A percentile compares a stretch with the other conserved stretches of the same genome.
These are phyloP conservation scores for Rhynchosporium secalis DNA, from an alignment of 2,329 filamentous ascomycete genomes.

Conservation along the genomic window DNA sequence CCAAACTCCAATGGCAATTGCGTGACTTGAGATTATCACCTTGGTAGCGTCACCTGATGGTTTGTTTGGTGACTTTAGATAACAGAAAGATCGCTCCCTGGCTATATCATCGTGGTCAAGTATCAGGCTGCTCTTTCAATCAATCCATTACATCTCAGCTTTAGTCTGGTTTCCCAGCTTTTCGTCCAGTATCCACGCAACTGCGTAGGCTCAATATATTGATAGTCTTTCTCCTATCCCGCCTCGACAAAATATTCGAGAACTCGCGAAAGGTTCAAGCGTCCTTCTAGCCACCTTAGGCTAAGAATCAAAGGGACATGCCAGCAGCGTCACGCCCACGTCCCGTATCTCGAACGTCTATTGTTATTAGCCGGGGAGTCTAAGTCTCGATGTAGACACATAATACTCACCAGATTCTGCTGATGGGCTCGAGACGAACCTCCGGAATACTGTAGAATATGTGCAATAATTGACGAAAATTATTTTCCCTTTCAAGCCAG, in stretches of 20 bases:
- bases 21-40: too few relatives aligned
- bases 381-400: background rate
- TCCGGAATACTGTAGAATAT: conserved; percentile 41
- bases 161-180: background rate
- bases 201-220: conserved; percentile 39
- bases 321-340: conserved; percentile 40
- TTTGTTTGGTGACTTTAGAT: too few relatives aligned
- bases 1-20: too few relatives aligned
- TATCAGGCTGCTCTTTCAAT: background rate
- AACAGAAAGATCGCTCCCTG: background rate
- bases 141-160: background rate
- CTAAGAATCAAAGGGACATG: conserved; percentile 39
- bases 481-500: conserved; percentile 42
- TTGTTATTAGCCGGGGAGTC: background rate
- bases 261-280: conserved; percentile 39
- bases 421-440: conserved; percentile 41
- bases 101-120: background rate
- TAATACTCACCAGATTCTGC: conserved; percentile 36
- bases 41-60: too few relatives aligned
- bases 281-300: conserved; percentile 35
- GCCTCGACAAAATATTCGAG: conserved; percentile 34
- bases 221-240: conserved; percentile 40
- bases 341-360: conserved; percentile 42
- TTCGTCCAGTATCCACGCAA: conserved; percentile 36
- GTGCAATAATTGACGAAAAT: conserved; percentile 42